Conservation (phyloP, 1,139 yeast genomes). For the Lodderomyces margitis region DNA sequence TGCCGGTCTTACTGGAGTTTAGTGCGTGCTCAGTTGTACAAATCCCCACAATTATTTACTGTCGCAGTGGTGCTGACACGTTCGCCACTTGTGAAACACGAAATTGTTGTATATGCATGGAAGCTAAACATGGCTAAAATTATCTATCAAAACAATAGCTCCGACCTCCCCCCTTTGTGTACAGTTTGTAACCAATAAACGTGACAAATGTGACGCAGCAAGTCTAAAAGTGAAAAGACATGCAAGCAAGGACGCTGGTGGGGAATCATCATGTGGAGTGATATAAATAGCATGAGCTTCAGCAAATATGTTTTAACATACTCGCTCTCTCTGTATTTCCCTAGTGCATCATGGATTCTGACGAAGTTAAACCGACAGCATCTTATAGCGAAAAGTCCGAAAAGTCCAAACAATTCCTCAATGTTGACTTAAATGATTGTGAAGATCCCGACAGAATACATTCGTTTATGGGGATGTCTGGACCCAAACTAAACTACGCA, state of each 20-base stretch:
- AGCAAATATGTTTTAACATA: not conserved
- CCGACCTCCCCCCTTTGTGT: not conserved
- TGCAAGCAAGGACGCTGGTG: not conserved
- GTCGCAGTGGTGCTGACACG: too few relatives aligned
- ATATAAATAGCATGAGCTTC: not conserved
- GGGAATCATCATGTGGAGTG: not conserved
- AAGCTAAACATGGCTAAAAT: not conserved
- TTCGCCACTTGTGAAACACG: too few relatives aligned
- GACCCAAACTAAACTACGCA: conserved; percentile 24
- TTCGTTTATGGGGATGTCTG: conserved; percentile 25
- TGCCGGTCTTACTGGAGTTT: too few relatives aligned
- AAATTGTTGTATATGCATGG: not conserved
- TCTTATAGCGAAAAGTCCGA: not conserved
- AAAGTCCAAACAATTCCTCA: not conserved
- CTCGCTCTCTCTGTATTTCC: not conserved
- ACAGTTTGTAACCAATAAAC: not conserved
- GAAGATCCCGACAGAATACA: conserved; percentile 11
- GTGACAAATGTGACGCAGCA: not conserved
- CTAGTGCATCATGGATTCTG: not conserved
- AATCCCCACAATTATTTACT: too few relatives aligned
- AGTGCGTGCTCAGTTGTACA: too few relatives aligned
- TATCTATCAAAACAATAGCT: not conserved
- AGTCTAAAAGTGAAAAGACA: not conserved
- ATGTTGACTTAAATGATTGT: not conserved
- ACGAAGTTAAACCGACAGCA: conserved; percentile 2